These are phyloP conservation scores for Nitzschia sp. DNA, from an alignment of 108 stramenopile genomes.

Conservation along the genomic window DNA sequence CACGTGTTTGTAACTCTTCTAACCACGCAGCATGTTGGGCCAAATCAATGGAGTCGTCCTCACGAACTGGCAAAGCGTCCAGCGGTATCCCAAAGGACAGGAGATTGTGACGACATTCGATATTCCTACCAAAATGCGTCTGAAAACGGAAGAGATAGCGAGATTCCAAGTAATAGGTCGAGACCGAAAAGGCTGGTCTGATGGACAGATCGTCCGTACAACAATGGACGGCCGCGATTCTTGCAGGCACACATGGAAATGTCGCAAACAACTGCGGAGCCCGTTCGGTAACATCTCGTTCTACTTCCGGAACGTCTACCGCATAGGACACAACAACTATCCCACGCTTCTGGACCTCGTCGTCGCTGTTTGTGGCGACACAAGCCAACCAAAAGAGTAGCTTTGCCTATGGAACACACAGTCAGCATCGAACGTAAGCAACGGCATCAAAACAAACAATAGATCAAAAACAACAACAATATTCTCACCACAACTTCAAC, in stretches of 20 bases:
- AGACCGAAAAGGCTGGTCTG: neutral
- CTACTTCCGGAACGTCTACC: neutral
- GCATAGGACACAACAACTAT: constrained; percentile 5
- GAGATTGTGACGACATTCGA: constrained; percentile 9
- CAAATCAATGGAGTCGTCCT: neutral
- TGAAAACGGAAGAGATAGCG: constrained; percentile 3
- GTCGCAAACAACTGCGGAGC: neutral
- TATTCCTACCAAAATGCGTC: constrained; percentile 9
- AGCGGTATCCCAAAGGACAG: constrained; percentile 17
- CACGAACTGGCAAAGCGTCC: constrained; percentile 1
- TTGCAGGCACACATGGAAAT: neutral
- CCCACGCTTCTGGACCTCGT: constrained; percentile 7
- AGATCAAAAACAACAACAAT: too few relatives aligned
- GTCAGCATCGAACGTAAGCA: too few relatives aligned
- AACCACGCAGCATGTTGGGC: neutral
- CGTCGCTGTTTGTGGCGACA: neutral
- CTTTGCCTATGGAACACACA: too few relatives aligned
- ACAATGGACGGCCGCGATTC: constrained; percentile 9
- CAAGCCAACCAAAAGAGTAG: neutral
- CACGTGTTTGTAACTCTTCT: neutral
- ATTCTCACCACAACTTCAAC: constrained; percentile 4
- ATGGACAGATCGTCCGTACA: constrained; percentile 3
- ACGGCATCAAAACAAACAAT: too few relatives aligned
- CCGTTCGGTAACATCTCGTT: neutral
- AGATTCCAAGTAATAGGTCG: neutral